Evolutionary conservation across 768 basidiomycete genomes (phyloP).

Genomic region (Amanita inopinata): DNA sequence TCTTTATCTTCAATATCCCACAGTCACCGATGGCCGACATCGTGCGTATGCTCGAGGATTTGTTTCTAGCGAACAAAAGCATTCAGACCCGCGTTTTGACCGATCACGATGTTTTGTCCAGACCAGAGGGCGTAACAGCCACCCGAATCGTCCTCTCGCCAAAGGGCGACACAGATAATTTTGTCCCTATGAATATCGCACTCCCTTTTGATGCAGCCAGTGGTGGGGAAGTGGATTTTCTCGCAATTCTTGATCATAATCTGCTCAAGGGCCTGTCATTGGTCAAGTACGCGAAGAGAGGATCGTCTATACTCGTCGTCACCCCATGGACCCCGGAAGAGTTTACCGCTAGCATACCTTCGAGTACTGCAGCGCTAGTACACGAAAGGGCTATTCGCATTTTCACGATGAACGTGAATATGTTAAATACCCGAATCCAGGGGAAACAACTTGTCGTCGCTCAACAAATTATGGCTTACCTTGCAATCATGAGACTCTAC

Average conservation of each 20-base stretch:
- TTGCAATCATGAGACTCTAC: slow-evolving; percentile 82
- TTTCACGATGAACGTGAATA: slow-evolving; percentile 50
- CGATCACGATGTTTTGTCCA: slow-evolving; percentile 69
- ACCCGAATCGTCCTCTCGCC: slow-evolving; percentile 60
- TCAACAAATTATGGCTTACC: slow-evolving; percentile 53
- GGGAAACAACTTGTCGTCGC: slow-evolving; percentile 25
- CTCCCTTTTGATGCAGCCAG: slow-evolving; percentile 45
- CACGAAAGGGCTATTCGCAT: slow-evolving; percentile 43
- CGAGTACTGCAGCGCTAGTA: slow-evolving; percentile 36
- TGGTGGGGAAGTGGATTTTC: slow-evolving; percentile 51
- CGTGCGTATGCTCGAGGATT: slow-evolving; percentile 45
- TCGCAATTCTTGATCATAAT: slow-evolving; percentile 64
- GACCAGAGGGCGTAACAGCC: slow-evolving; percentile 57
- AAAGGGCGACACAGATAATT: slow-evolving; percentile 24
- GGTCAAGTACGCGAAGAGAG: slow-evolving; percentile 52
- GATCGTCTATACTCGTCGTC: slow-evolving; percentile 63
- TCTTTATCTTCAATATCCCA: slow-evolving; percentile 59
- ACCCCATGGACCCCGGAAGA: slow-evolving; percentile 74
- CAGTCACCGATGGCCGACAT: slow-evolving; percentile 45
- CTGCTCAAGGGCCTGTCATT: slow-evolving; percentile 74
- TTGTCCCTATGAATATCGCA: slow-evolving; percentile 42
- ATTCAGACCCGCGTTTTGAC: slow-evolving; percentile 54
- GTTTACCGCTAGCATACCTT: slow-evolving; percentile 55
- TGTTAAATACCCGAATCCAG: slow-evolving; percentile 34
- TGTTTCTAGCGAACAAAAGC: slow-evolving; percentile 42